Conservation (phyloP, 495 filamentous ascomycete genomes). For the Aspergillus cavernicola region DNA sequence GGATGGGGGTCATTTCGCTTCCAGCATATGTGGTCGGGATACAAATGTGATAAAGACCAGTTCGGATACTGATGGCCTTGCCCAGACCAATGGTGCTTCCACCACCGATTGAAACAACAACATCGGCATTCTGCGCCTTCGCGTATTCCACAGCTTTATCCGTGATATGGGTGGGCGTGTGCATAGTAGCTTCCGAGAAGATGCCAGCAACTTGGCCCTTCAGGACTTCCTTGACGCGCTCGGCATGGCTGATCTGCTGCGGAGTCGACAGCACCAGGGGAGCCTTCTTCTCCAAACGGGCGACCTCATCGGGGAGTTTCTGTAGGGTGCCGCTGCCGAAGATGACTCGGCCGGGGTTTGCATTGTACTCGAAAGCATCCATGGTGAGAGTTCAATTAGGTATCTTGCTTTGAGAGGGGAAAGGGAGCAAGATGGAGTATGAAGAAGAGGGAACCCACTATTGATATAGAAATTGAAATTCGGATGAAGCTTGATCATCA, state of each 20-base stretch:
- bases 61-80: conserved; percentile 63
- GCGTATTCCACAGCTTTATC: conserved; percentile 56
- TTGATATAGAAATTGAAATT: conserved; percentile 7
- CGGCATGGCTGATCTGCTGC: conserved; percentile 51
- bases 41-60: conserved; percentile 60
- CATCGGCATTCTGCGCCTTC: conserved; percentile 46
- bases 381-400: conserved; percentile 36
- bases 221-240: conserved; percentile 46
- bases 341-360: conserved; percentile 56
- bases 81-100: conserved; percentile 65
- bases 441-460: not conserved
- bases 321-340: conserved; percentile 61
- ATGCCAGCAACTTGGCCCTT: conserved; percentile 51
- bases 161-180: conserved; percentile 62
- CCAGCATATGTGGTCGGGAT: conserved; percentile 69
- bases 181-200: conserved; percentile 64
- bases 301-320: conserved; percentile 57
- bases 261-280: conserved; percentile 60
- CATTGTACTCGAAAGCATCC: conserved; percentile 61
- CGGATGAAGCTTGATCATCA: conserved; percentile 20
- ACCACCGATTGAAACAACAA: conserved; percentile 59
- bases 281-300: conserved; percentile 48
- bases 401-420: not conserved
- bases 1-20: conserved; percentile 66
- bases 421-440: not conserved